Conservation (phyloP, 2,329 filamentous ascomycete genomes). For the Beauveria sp. region DNA sequence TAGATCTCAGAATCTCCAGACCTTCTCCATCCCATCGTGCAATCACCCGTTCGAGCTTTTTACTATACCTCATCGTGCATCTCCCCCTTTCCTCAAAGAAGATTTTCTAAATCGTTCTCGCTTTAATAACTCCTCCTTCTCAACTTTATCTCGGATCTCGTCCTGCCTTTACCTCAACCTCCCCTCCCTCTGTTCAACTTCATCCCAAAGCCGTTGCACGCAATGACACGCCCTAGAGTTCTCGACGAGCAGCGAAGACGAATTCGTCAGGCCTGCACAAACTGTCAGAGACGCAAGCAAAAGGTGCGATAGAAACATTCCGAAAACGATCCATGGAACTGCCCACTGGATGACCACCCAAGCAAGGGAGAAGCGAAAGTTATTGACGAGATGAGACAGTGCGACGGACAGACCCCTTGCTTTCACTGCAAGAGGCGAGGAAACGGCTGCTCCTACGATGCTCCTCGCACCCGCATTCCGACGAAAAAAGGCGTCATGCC, state of each 20-base stretch:
- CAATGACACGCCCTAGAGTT: no score
- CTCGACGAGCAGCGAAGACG: neutral
- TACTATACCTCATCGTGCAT: neutral
- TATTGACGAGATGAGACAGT: conserved; percentile 30
- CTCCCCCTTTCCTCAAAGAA: neutral
- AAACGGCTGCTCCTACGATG: conserved; percentile 34
- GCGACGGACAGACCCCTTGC: conserved; percentile 51
- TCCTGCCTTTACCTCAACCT: neutral
- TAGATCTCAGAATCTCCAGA: neutral
- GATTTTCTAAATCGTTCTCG: neutral
- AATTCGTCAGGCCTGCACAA: neutral
- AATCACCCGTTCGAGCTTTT: neutral
- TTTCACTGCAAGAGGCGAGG: conserved; percentile 49
- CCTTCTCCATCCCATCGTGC: neutral
- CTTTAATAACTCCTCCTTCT: neutral
- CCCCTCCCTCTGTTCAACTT: neutral
- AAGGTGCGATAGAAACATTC: no score
- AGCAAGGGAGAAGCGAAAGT: neutral
- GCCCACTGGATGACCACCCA: neutral
- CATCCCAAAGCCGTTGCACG: neutral
- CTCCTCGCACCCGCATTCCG: conserved; percentile 13
- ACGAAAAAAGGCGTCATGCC: neutral
- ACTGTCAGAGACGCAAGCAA: no score
- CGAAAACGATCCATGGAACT: neutral
- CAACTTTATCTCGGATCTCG: neutral